These are phyloP conservation scores for Tuber indicum DNA, from an alignment of 495 filamentous ascomycete genomes.

Conservation along the genomic window DNA sequence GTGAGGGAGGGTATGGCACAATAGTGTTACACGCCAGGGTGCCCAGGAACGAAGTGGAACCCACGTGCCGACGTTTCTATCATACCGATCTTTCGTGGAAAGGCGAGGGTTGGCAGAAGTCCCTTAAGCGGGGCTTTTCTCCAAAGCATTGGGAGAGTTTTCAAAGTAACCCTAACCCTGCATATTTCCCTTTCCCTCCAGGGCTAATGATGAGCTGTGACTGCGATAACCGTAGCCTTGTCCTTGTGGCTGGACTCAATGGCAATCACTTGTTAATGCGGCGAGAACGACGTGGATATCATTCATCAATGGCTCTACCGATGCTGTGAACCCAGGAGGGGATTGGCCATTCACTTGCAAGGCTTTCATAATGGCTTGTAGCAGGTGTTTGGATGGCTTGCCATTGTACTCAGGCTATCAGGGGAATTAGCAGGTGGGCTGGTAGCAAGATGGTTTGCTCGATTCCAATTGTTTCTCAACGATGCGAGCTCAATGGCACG, in stretches of 20 bases:
- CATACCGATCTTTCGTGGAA: neutral
- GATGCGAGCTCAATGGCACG: neutral
- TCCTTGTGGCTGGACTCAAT: neutral
- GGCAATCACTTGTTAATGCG: neutral
- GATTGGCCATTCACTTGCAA: neutral
- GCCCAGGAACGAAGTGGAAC: neutral
- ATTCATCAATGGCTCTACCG: neutral
- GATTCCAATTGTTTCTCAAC: neutral
- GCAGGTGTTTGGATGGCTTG: neutral
- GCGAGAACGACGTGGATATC: neutral
- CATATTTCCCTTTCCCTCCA: neutral
- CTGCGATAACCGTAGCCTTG: neutral
- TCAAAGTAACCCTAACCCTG: neutral
- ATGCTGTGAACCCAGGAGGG: neutral
- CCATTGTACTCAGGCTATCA: neutral
- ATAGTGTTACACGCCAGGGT: neutral
- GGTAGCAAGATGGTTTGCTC: neutral
- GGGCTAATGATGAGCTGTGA: neutral
- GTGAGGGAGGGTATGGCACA: neutral
- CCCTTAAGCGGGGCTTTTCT: neutral
- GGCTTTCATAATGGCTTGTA: neutral
- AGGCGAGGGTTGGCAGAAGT: neutral
- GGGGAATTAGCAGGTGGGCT: neutral
- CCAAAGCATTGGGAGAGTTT: neutral
- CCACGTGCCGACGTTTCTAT: neutral